A percentile compares a stretch with the other conserved stretches of the same genome.
These are phyloP conservation scores for Raphidocelis subcapitata DNA, from an alignment of 139 green algal genomes.

Conservation along the genomic window DNA sequence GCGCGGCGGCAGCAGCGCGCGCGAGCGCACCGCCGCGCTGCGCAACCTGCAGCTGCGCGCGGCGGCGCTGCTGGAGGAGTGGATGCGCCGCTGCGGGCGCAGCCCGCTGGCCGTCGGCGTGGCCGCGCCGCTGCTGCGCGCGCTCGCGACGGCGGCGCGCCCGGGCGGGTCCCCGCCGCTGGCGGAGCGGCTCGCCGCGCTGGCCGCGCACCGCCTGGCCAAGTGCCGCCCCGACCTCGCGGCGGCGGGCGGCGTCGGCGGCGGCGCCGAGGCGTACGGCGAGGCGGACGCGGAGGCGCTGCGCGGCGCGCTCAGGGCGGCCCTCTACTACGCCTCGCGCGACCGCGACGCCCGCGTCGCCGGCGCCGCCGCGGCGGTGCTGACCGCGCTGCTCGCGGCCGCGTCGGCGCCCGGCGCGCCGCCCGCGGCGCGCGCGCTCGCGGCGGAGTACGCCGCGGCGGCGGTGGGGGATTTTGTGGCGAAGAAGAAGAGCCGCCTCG, in stretches of 20 bases:
- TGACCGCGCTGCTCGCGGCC: slow-evolving; percentile 31
- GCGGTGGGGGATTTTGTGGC: slow-evolving; percentile 49
- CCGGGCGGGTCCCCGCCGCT: slow-evolving; percentile 16
- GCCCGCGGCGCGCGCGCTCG: slow-evolving; percentile 7
- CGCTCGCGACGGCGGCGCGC: slow-evolving; percentile 37
- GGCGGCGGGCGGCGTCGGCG: background rate
- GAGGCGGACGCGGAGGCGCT: too few relatives aligned
- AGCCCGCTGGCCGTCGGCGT: slow-evolving; percentile 49
- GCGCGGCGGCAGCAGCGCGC: slow-evolving; percentile 9
- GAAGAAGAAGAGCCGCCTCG: slow-evolving; percentile 62
- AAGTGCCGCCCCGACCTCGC: slow-evolving; percentile 22
- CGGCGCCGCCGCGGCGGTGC: slow-evolving; percentile 32
- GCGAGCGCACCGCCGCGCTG: slow-evolving; percentile 51
- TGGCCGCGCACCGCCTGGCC: slow-evolving; percentile 24
- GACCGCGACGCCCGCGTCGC: slow-evolving; percentile 31
- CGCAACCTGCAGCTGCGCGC: slow-evolving; percentile 67
- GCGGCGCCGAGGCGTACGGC: too few relatives aligned
- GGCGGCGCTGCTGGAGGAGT: slow-evolving; percentile 63
- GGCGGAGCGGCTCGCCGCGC: background rate
- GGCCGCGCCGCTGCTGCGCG: slow-evolving; percentile 52
- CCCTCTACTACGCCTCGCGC: too few relatives aligned
- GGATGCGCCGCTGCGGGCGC: slow-evolving; percentile 52
- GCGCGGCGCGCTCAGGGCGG: too few relatives aligned
- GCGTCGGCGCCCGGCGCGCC: slow-evolving; percentile 7
- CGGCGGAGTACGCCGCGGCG: slow-evolving; percentile 16